Percentiles rank a stretch among this genome's conserved stretches.
phyloP scores from a whole-genome alignment of 2,329 filamentous ascomycete genomes.

The Corynespora cassiicola region DNA sequence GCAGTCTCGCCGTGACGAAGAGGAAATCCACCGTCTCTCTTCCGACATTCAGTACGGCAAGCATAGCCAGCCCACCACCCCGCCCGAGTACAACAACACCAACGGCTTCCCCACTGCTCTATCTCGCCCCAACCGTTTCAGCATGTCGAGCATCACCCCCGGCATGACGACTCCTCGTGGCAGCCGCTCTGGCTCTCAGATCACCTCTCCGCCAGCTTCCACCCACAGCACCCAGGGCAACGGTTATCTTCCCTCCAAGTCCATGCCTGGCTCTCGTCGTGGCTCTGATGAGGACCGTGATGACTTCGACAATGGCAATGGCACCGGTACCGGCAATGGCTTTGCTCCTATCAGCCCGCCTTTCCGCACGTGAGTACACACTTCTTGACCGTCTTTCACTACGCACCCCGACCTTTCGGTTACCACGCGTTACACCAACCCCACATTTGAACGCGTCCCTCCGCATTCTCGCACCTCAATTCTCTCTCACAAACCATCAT shows the following conservation, averaged over 20 bases:
- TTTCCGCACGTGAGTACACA: constrained; percentile 42
- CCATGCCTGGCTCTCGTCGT: constrained; percentile 82
- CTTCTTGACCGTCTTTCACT: constrained; percentile 9
- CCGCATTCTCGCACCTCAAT: constrained; percentile 27
- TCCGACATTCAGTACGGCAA: constrained; percentile 77
- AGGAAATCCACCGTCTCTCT: constrained; percentile 84
- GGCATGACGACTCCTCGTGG: constrained; percentile 71
- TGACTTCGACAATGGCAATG: constrained; percentile 82
- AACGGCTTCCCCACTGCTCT: constrained; percentile 80
- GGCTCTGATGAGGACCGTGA: constrained; percentile 90
- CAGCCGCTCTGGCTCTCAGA: constrained; percentile 77
- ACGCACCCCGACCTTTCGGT: constrained; percentile 1
- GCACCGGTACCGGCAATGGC: too few species aligned
- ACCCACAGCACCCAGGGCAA: constrained; percentile 60
- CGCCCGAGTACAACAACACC: constrained; percentile 86
- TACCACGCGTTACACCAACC: constrained; percentile 17
- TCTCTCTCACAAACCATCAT: constrained; percentile 24
- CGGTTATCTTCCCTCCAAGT: constrained; percentile 77
- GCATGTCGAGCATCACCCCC: constrained; percentile 82
- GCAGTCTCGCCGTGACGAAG: constrained; percentile 81
- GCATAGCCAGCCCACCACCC: constrained; percentile 94
- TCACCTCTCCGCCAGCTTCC: constrained; percentile 76
- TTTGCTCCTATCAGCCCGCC: constrained; percentile 43
- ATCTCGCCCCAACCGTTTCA: constrained; percentile 86
- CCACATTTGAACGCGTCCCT: constrained; percentile 15